phyloP scores from a whole-genome alignment of 495 filamentous ascomycete species.

The Lophium mytilinum region DNA sequence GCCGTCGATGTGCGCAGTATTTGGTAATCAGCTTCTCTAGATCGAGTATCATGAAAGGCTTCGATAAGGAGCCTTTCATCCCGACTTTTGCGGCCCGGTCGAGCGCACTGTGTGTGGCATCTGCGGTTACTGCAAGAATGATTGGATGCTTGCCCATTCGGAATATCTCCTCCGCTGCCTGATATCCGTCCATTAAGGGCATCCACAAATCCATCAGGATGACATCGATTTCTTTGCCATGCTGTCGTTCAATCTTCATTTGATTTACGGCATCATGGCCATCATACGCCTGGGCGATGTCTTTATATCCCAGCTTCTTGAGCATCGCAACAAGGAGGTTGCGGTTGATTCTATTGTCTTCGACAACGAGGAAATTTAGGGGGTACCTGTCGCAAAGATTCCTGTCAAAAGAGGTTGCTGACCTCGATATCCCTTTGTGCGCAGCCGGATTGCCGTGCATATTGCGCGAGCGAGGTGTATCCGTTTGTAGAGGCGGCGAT shows the following conservation, averaged over 20 bases:
- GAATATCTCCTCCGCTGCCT: slow-evolving; percentile 61
- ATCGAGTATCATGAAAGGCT: slow-evolving; percentile 68
- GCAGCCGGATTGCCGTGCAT: background rate
- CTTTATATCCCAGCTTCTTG: slow-evolving; percentile 55
- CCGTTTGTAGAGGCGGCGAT: background rate
- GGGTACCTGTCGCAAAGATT: slow-evolving; percentile 52
- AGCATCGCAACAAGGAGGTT: slow-evolving; percentile 64
- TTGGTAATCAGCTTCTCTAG: slow-evolving; percentile 59
- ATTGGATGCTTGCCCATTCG: slow-evolving; percentile 38
- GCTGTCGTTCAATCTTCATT: slow-evolving; percentile 38
- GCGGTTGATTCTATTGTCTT: slow-evolving; percentile 78
- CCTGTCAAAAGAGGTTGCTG: slow-evolving; percentile 28
- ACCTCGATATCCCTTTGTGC: slow-evolving; percentile 2
- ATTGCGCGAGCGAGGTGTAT: no score
- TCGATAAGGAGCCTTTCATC: slow-evolving; percentile 72
- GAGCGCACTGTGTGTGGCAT: slow-evolving; percentile 61
- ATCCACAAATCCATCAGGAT: slow-evolving; percentile 84
- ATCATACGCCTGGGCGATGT: slow-evolving; percentile 61
- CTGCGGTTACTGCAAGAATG: slow-evolving; percentile 67
- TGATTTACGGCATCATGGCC: slow-evolving; percentile 64
- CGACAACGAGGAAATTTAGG: slow-evolving; percentile 64
- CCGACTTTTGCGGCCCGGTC: slow-evolving; percentile 57
- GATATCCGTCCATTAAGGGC: slow-evolving; percentile 75
- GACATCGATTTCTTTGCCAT: slow-evolving; percentile 47
- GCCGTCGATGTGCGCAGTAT: slow-evolving; percentile 40